phyloP scores from a whole-genome alignment of 2,329 filamentous ascomycete genomes.

The Ceratocystis papillata region DNA sequence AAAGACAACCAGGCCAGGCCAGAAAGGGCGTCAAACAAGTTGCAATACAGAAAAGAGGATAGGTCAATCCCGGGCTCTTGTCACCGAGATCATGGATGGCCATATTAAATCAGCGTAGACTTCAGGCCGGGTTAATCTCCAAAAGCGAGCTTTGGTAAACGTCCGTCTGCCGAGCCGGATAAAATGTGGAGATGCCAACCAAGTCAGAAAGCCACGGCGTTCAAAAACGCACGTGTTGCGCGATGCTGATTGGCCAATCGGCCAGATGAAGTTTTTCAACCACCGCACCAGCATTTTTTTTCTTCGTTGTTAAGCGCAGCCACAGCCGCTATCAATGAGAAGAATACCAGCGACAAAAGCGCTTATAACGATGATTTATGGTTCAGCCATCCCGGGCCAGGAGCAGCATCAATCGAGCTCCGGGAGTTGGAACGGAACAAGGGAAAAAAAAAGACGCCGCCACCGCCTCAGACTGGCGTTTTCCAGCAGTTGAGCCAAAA shows the following conservation, averaged over 20 bases:
- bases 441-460: neutral
- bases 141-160: neutral
- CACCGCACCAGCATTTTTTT: neutral
- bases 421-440: neutral
- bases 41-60: neutral
- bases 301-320: constrained; percentile 1
- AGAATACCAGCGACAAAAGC: neutral
- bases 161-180: constrained; percentile 1
- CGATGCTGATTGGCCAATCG: constrained; percentile 1
- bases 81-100: neutral
- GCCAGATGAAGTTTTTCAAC: constrained; percentile 11
- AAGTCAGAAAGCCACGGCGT: neutral
- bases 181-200: constrained; percentile 3
- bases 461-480: constrained; percentile 8
- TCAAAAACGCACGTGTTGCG: constrained; percentile 1
- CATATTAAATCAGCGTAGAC: too few species aligned
- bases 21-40: neutral
- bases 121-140: neutral
- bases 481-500: neutral
- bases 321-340: neutral
- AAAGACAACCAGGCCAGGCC: neutral
- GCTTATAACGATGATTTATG: neutral
- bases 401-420: neutral
- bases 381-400: neutral
- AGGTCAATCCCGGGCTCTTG: neutral